Conservation (phyloP, 257 asterid species). For the Coffea eugenioides region DNA sequence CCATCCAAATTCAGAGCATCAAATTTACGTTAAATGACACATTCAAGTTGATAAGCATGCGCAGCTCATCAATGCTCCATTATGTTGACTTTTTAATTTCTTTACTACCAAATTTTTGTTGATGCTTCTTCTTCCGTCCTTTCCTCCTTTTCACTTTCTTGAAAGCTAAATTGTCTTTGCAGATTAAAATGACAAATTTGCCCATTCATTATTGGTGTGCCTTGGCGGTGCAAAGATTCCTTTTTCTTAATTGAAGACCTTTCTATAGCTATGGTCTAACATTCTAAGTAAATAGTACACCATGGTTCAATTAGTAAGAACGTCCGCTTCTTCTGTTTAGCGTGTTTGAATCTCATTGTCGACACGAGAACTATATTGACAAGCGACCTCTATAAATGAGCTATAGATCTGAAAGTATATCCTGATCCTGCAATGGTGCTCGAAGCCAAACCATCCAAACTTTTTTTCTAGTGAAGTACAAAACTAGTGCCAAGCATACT, state of each 20-base stretch:
- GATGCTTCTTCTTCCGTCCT: conserved; percentile 5
- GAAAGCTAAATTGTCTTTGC: neutral
- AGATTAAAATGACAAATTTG: neutral
- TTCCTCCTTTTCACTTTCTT: conserved; percentile 2
- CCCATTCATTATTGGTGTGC: neutral
- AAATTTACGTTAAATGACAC: neutral
- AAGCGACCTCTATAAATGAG: too few species aligned
- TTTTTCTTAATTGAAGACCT: neutral
- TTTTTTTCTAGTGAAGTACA: too few species aligned
- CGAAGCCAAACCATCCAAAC: too few species aligned
- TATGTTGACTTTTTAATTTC: neutral
- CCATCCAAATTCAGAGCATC: neutral
- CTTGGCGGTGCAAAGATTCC: neutral
- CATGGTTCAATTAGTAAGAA: too few species aligned
- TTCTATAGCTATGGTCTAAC: neutral
- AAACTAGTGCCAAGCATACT: neutral
- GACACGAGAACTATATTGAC: too few species aligned
- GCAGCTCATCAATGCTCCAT: neutral
- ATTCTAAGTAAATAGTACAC: neutral
- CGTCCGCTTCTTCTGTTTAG: too few species aligned
- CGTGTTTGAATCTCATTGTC: too few species aligned
- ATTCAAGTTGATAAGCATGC: neutral
- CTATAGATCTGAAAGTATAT: too few species aligned
- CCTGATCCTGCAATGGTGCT: too few species aligned
- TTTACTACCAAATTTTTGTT: neutral